Evolutionary conservation across 1,139 yeast genomes (phyloP), one percentile per base, ranked within the genome.

Genomic region (Taiozyma sp.): DNA sequence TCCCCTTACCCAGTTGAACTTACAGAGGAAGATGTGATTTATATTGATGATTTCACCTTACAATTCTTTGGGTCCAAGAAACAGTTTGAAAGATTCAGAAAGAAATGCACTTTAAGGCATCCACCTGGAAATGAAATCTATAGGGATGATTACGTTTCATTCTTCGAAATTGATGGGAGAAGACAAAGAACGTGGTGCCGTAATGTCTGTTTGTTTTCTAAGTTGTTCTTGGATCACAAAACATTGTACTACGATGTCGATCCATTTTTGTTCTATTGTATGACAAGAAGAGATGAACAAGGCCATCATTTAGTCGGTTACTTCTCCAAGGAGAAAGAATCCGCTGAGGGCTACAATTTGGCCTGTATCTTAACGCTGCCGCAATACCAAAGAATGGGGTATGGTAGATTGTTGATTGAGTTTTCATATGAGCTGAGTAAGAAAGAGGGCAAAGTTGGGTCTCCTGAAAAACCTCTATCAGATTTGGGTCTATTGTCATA

Each of bases 121-220:
- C 99, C 99, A 0, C 99, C 99, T 0, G 99, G 99, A 0, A 93
- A 93, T 70, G 99, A 93, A 65, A 92, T 93, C 19, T 93, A 93
- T 67, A 75, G 99, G 51, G 99, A 95, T 66, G 89, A 84, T 71
- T 58, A 80, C 75, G 83, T 86, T 38, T 83, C 90, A 41, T 92
- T 93, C 66, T 93, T 93, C 78, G 99, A 93, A 68, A 91, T 93
- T 54, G 99, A 93, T 67, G 99, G 99, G 7, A 76, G 97, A 54
- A 87, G 88, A 60, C 99, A 93, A 69, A 75, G 98, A 54, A 87
- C 96, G 0, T 93, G 98, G 97, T 93, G 99, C 69, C 81, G 99
- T 58, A 95, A 93, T 66, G 74, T 95, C 55, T 93, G 98, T 74
- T 73, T 93, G 51, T 72, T 95, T 34, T 86, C 93, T 4, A 95